Evolutionary conservation across 2,329 filamentous ascomycete species (phyloP), one percentile per base, ranked within the genome.

Genomic region (Colletotrichum limetticola): DNA sequence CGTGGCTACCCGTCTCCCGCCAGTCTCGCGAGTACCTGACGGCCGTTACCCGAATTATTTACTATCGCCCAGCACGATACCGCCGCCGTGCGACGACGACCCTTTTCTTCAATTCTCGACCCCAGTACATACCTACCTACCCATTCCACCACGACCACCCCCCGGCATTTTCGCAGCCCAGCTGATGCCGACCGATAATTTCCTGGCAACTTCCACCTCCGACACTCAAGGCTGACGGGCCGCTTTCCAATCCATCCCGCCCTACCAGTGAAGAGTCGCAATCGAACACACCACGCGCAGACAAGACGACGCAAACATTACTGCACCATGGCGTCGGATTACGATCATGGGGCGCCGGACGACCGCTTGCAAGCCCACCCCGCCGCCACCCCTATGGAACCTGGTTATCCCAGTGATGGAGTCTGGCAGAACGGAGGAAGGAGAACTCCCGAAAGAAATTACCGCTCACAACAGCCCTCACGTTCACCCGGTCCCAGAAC

Each of bases 311-410:
- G 37, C 52, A 37, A 28, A 62, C 19, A 66, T 3, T 46, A 69
- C 42, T 60, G 55, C 58, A 68, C 76, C 68, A 86, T 87, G 83
- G 85, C 85, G 76, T 85, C 86, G 76, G 85, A 86, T 75, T 85
- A 87, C 79, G 84, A 85, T 76, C 82, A 82, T 77, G 81, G 81
- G 76, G 78, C 81, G 76, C 81, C 82, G 74, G 78, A 77, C 79
- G 84, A 85, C 75, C 81, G 80, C 76, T 76, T 78, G 74, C 81
- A 80, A 60, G 79, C 81, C 37, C 74, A 74, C 66, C 74, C 77
- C 57, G 78, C 75, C 55, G 77, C 75, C 68, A 52, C 66, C 56
- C 32, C 70, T 56, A 76, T 78, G 64, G 83, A 82, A 30, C 76
- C 80, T 65, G 74, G 76, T 72, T 79, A 80, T 68, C 78, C 78